Conservation (phyloP, 345 rosid genomes). For the Camelina hispida region DNA sequence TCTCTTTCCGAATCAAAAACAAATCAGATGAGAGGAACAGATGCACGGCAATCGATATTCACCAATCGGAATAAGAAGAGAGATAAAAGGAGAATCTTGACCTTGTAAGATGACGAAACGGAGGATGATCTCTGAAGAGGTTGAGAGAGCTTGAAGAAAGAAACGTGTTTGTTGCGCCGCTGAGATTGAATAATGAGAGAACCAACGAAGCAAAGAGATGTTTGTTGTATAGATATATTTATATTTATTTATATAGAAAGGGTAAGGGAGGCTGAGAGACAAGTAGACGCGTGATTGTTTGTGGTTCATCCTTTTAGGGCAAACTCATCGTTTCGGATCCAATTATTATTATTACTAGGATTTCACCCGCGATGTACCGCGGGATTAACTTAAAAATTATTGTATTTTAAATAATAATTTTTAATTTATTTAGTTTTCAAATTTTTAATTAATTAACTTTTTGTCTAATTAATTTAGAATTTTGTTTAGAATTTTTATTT, state of each 20-base stretch:
- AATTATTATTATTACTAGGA: too few species aligned
- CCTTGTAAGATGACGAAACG: not conserved
- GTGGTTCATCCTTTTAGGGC: constrained; percentile 36
- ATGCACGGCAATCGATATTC: not conserved
- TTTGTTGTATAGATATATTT: not conserved
- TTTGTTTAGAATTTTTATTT: too few species aligned
- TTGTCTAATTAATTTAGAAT: too few species aligned
- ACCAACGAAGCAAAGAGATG: constrained; percentile 21
- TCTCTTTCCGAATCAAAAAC: not conserved
- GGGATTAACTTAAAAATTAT: too few species aligned
- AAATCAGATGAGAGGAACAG: not conserved
- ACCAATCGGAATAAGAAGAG: not conserved
- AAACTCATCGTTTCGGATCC: constrained; percentile 25
- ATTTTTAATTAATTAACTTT: too few species aligned
- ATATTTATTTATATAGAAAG: not conserved
- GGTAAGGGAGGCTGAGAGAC: constrained; percentile 29
- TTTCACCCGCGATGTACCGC: too few species aligned
- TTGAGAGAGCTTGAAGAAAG: not conserved
- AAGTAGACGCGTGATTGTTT: constrained; percentile 31
- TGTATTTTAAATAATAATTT: too few species aligned
- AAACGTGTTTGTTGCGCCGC: not conserved
- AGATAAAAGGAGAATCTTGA: not conserved
- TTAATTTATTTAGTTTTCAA: too few species aligned
- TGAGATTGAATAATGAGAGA: constrained; percentile 13
- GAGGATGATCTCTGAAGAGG: not conserved